phyloP scores from a whole-genome alignment of 768 basidiomycete genomes.

The Mycena rebaudengoi region DNA sequence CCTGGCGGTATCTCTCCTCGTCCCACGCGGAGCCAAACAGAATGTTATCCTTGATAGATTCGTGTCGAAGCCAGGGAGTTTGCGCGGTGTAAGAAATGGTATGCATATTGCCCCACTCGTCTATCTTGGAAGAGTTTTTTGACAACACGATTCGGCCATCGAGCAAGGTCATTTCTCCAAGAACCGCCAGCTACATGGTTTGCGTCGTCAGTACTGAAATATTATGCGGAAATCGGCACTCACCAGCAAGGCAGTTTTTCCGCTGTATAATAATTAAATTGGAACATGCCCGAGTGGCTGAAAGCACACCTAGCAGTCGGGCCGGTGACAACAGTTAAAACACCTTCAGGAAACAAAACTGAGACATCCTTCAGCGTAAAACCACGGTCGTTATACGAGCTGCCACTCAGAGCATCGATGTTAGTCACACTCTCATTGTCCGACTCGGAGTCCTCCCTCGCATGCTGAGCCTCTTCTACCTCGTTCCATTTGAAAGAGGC shows the following conservation, averaged over 20 bases:
- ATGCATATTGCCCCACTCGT: slow-evolving; percentile 68
- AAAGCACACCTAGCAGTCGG: slow-evolving; percentile 64
- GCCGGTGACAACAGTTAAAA: slow-evolving; percentile 77
- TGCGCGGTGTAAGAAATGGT: slow-evolving; percentile 78
- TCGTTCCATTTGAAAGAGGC: slow-evolving; percentile 74
- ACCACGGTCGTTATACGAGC: slow-evolving; percentile 43
- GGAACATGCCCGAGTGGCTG: neutral
- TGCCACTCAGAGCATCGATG: neutral
- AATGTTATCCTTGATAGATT: slow-evolving; percentile 83
- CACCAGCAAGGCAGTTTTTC: slow-evolving; percentile 83
- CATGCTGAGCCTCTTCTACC: slow-evolving; percentile 30
- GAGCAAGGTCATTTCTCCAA: slow-evolving; percentile 74
- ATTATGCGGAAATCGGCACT: slow-evolving; percentile 21
- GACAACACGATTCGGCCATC: slow-evolving; percentile 69
- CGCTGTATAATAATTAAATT: slow-evolving; percentile 45
- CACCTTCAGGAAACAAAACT: slow-evolving; percentile 75
- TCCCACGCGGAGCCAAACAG: slow-evolving; percentile 78
- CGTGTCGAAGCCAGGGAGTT: slow-evolving; percentile 72
- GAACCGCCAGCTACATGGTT: slow-evolving; percentile 63
- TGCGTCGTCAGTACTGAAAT: neutral
- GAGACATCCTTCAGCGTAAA: slow-evolving; percentile 76
- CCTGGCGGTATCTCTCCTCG: slow-evolving; percentile 75
- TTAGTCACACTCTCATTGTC: neutral
- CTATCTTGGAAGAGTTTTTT: slow-evolving; percentile 64
- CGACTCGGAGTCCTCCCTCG: too few species aligned